Conservation (phyloP, 371 early-diverging fungal genomes). For the Vairimorpha ceranae region DNA sequence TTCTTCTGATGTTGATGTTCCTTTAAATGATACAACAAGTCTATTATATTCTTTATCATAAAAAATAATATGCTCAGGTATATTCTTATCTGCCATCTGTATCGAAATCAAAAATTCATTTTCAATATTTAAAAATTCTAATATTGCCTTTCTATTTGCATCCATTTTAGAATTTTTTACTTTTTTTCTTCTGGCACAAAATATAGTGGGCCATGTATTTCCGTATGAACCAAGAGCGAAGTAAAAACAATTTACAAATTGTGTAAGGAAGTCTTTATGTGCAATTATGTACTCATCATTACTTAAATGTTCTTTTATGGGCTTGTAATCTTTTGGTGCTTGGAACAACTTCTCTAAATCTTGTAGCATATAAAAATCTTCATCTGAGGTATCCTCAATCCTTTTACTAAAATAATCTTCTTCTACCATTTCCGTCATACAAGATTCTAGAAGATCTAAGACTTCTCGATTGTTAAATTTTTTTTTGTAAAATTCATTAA, state of each 20-base stretch:
- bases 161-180: not conserved
- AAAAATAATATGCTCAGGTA: conserved; percentile 34
- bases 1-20: conserved; percentile 48
- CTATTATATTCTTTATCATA: conserved; percentile 17
- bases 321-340: not conserved
- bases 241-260: conserved; percentile 12
- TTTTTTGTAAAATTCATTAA: not conserved
- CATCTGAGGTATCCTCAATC: not conserved
- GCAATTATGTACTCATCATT: not conserved
- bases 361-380: not conserved
- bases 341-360: not conserved
- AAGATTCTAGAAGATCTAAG: not conserved
- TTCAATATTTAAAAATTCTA: conserved; percentile 23
- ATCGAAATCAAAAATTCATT: conserved; percentile 7
- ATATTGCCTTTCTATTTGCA: conserved; percentile 11
- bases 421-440: not conserved
- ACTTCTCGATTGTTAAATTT: not conserved
- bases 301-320: not conserved
- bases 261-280: not conserved
- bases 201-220: conserved; percentile 15
- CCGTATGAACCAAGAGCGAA: conserved; percentile 17
- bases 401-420: not conserved
- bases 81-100: conserved; percentile 1
- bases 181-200: conserved; percentile 5
- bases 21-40: conserved; percentile 53